Conservation (phyloP, 2,329 filamentous ascomycete genomes). For the Trichoderma endophyticum region DNA sequence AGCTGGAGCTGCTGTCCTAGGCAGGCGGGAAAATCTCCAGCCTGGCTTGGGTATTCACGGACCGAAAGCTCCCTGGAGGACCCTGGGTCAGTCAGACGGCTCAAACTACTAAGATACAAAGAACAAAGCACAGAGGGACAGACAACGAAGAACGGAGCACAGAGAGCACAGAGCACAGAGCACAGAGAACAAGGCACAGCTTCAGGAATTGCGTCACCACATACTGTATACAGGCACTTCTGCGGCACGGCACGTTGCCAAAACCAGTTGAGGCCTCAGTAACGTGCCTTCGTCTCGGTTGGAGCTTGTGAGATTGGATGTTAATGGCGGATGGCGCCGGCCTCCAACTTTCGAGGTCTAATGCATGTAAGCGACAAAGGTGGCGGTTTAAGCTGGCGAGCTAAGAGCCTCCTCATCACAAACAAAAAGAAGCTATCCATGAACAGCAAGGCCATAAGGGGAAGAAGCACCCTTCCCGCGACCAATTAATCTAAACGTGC, state of each 20-base stretch:
- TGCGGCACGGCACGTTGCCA: neutral
- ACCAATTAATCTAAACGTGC: neutral
- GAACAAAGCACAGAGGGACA: neutral
- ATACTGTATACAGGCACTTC: neutral
- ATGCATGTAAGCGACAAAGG: constrained; percentile 9
- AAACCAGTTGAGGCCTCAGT: neutral
- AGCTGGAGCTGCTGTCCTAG: neutral
- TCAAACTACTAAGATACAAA: neutral
- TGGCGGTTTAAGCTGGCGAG: neutral
- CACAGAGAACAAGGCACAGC: neutral
- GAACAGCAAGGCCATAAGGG: neutral
- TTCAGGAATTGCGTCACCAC: neutral
- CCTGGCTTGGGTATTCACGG: neutral
- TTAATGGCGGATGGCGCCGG: neutral
- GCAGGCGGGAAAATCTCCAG: neutral
- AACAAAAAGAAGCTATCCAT: neutral
- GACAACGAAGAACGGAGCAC: neutral
- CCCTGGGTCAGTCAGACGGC: neutral
- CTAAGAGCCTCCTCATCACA: neutral
- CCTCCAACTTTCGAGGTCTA: neutral
- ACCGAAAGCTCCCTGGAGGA: neutral
- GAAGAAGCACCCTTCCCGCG: neutral
- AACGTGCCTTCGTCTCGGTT: neutral
- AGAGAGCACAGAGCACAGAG: neutral
- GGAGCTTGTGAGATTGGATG: neutral